These are phyloP conservation scores for Neurospora intermedia DNA, from an alignment of 495 filamentous ascomycete genomes.

Conservation along the genomic window DNA sequence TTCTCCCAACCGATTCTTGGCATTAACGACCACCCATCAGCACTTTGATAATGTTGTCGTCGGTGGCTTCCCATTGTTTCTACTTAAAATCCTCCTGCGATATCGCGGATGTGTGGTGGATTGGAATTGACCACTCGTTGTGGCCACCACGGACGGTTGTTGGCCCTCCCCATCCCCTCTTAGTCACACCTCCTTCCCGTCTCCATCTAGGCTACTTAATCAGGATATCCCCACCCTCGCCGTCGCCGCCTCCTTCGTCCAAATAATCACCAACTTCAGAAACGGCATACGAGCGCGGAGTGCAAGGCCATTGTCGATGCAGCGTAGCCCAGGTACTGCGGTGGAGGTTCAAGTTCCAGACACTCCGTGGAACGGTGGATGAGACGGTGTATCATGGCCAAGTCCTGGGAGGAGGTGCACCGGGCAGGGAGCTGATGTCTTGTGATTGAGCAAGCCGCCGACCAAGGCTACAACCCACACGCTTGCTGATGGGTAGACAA, in stretches of 20 bases:
- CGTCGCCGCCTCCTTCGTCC: slow-evolving; percentile 17
- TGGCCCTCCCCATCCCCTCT: too few relatives aligned
- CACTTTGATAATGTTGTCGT: neutral
- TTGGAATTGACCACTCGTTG: too few relatives aligned
- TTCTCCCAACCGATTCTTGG: too few relatives aligned
- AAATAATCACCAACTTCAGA: slow-evolving; percentile 18
- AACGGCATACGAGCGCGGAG: slow-evolving; percentile 26
- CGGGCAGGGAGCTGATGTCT: too few relatives aligned
- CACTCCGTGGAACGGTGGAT: slow-evolving; percentile 45
- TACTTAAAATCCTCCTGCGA: too few relatives aligned
- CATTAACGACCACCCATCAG: neutral
- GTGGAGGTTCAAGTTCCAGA: slow-evolving; percentile 40
- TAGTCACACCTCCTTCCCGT: neutral
- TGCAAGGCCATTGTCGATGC: slow-evolving; percentile 40
- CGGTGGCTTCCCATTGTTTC: too few relatives aligned
- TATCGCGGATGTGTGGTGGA: too few relatives aligned
- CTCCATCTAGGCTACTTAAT: neutral
- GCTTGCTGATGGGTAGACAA: too few relatives aligned
- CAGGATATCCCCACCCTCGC: neutral
- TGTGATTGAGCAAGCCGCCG: too few relatives aligned
- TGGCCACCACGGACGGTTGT: too few relatives aligned
- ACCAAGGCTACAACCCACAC: too few relatives aligned
- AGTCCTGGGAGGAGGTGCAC: too few relatives aligned
- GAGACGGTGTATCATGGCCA: slow-evolving; percentile 28
- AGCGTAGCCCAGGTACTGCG: slow-evolving; percentile 44